Percentiles rank a stretch among this genome's conserved stretches.
phyloP scores from a whole-genome alignment of 2,329 filamentous ascomycete species.

The Fusarium keratoplasticum region DNA sequence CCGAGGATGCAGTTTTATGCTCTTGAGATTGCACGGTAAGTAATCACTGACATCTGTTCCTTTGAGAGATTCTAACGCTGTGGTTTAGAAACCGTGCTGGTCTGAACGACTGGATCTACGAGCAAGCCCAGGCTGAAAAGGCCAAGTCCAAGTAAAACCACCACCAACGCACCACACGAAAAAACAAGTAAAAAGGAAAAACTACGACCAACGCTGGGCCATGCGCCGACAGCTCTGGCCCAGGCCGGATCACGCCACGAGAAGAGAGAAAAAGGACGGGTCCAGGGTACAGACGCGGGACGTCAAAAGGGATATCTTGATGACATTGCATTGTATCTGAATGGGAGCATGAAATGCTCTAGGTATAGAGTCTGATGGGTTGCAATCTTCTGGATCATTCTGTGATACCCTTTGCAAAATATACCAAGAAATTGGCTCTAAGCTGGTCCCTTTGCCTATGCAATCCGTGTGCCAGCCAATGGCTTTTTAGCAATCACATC shows the following conservation, averaged over 20 bases:
- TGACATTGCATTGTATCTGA: slow-evolving; percentile 8
- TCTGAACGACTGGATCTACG: slow-evolving; percentile 97
- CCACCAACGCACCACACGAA: background rate
- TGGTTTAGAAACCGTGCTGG: slow-evolving; percentile 83
- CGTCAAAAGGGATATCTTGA: slow-evolving; percentile 11
- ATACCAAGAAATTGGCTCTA: slow-evolving; percentile 7
- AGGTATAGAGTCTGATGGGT: background rate
- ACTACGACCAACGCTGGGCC: slow-evolving; percentile 3
- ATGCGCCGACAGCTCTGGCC: slow-evolving; percentile 8
- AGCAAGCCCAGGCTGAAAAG: slow-evolving; percentile 77
- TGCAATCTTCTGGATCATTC: slow-evolving; percentile 18
- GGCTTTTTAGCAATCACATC: background rate
- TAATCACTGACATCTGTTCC: fast-evolving
- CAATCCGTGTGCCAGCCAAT: background rate
- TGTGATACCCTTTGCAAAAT: slow-evolving; percentile 35
- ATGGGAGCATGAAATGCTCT: background rate
- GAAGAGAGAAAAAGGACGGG: background rate
- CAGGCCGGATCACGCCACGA: background rate
- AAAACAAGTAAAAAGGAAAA: slow-evolving; percentile 10
- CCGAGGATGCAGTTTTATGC: slow-evolving; percentile 70
- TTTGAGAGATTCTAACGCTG: slow-evolving; percentile 9
- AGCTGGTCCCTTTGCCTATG: background rate
- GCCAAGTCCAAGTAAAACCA: slow-evolving; percentile 42
- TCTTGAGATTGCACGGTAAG: slow-evolving; percentile 60
- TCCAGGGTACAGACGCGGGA: background rate